A percentile compares a stretch with the other conserved stretches of the same genome.
These are phyloP conservation scores for Tricholoma matsutake DNA, from an alignment of 768 basidiomycete genomes.

Conservation along the genomic window DNA sequence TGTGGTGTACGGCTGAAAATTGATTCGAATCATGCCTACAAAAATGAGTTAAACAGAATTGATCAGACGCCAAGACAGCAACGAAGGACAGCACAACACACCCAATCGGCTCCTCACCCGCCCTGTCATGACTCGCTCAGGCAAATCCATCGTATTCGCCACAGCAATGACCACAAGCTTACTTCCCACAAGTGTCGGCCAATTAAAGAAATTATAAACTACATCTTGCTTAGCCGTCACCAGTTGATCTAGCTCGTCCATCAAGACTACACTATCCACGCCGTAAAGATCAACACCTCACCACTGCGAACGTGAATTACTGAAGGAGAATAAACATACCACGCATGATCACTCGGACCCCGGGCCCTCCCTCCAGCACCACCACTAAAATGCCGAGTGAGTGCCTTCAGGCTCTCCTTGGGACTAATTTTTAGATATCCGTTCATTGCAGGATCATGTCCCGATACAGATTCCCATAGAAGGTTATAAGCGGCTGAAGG, in stretches of 20 bases:
- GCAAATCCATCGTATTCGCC: conserved; percentile 97
- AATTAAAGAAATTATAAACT: conserved; percentile 99
- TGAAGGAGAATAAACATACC: conserved; percentile 45
- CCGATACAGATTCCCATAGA: conserved; percentile 91
- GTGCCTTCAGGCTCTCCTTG: conserved; percentile 78
- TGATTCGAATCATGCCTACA: conserved; percentile 84
- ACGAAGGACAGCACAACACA: conserved; percentile 30
- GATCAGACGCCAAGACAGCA: neutral
- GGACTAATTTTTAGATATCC: conserved; percentile 66
- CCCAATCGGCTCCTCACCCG: conserved; percentile 91
- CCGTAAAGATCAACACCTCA: neutral
- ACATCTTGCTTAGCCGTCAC: conserved; percentile 97
- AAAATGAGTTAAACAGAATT: neutral
- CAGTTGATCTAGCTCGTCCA: conserved; percentile 98
- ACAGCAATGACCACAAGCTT: conserved; percentile 95
- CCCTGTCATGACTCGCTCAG: conserved; percentile 89
- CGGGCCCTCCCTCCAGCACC: conserved; percentile 39
- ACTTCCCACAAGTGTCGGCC: conserved; percentile 88
- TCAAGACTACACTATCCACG: conserved; percentile 79
- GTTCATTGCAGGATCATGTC: conserved; percentile 60
- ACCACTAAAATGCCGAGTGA: conserved; percentile 75
- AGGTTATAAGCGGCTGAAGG: conserved; percentile 89
- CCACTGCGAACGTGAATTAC: neutral
- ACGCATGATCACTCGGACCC: conserved; percentile 85
- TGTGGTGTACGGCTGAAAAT: conserved; percentile 86